Evolutionary conservation across 1,139 yeast genomes (phyloP).

Genomic region (Zygosaccharomyces pseudobailii): DNA sequence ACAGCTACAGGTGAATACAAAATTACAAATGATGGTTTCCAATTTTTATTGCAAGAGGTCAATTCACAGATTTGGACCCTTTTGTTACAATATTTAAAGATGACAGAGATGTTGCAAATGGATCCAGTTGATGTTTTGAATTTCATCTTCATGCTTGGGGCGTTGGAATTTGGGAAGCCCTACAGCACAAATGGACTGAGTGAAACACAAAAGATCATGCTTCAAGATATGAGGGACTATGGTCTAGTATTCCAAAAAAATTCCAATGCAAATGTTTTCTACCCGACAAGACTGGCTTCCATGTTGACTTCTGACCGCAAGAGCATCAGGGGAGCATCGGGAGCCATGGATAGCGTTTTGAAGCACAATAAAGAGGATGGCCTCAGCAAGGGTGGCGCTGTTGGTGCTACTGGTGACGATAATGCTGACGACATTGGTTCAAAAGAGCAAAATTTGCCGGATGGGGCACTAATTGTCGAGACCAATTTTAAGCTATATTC

Average conservation of each 20-base stretch:
- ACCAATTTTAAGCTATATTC: constrained; percentile 93
- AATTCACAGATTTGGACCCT: constrained; percentile 96
- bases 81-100: constrained; percentile 75
- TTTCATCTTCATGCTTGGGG: constrained; percentile 88
- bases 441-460: constrained; percentile 24
- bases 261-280: constrained; percentile 59
- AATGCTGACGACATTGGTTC: constrained; percentile 30
- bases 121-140: constrained; percentile 95
- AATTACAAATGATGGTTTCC: constrained; percentile 91
- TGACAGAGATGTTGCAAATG: constrained; percentile 82
- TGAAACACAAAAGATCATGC: constrained; percentile 78
- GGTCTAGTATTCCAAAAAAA: constrained; percentile 82
- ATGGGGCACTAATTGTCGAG: constrained; percentile 79
- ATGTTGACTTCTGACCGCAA: constrained; percentile 82
- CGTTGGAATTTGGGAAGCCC: constrained; percentile 84
- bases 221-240: constrained; percentile 84
- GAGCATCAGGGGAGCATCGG: constrained; percentile 62
- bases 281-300: constrained; percentile 89
- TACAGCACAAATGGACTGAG: constrained; percentile 69
- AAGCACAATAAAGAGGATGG: constrained; percentile 34
- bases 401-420: constrained; percentile 22
- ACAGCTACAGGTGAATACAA: constrained; percentile 46
- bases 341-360: constrained; percentile 61
- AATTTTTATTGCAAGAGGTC: constrained; percentile 84
- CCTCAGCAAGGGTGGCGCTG: constrained; percentile 12